Evolutionary conservation across 2,329 filamentous ascomycete genomes (phyloP).

Genomic region (Aspergillus melleus): DNA sequence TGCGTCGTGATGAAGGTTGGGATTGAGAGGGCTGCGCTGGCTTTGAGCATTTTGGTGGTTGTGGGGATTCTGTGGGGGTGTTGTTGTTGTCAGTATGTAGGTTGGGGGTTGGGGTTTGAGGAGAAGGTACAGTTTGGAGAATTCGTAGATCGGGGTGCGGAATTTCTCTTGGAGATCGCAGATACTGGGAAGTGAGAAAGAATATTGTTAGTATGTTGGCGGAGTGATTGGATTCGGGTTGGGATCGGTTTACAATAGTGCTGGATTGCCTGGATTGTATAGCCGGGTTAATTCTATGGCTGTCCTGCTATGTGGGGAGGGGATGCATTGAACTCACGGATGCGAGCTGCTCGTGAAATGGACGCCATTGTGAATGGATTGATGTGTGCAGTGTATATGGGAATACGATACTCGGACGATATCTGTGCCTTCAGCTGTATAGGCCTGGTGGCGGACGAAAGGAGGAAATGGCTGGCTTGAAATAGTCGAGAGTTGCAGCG

Average conservation of each 20-base stretch:
- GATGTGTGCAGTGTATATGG: not conserved
- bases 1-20: constrained; percentile 88
- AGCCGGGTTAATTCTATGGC: constrained; percentile 9
- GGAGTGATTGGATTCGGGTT: not conserved
- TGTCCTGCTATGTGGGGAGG: not conserved
- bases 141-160: constrained; percentile 77
- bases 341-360: constrained; percentile 23
- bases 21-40: constrained; percentile 55
- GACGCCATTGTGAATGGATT: constrained; percentile 16
- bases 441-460: not conserved
- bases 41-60: constrained; percentile 67
- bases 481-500: not conserved
- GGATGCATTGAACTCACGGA: constrained; percentile 23
- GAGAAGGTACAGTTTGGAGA: constrained; percentile 68
- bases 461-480: not conserved
- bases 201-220: not conserved
- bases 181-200: constrained; percentile 56
- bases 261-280: constrained; percentile 42
- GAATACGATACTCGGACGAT: not conserved
- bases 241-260: constrained; percentile 43
- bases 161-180: constrained; percentile 97
- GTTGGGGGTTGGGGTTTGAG: not conserved
- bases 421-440: not conserved
- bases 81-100: not conserved
- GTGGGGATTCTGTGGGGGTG: constrained; percentile 58